Evolutionary conservation across 1,284 basidiomycete genomes (phyloP), one percentile per base, ranked within the genome.

Genomic region (Afroboletus lepidellus): DNA sequence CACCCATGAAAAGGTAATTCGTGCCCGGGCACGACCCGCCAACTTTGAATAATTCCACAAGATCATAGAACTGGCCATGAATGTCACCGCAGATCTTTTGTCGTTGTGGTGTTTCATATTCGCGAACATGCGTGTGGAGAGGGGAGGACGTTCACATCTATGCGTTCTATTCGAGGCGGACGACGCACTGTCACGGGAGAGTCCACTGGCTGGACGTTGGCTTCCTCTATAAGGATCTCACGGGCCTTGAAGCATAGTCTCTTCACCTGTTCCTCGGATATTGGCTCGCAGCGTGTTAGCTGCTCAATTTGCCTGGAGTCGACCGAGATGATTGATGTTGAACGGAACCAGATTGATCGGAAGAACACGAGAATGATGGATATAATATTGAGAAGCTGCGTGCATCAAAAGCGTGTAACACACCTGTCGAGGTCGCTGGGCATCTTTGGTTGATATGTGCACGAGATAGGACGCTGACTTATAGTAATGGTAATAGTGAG

Each of bases 1-100:
- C 56, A 94, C 94, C 95, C 90, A 99, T 96, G 79, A 99, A 99
- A 52, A 99, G 86, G 72, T 99, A 99, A 69, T 94, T 96, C 9
- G 96, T 98, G 30, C 94, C 87, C 48, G 96, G 96, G 72, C 94
- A 98, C 65, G 87, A 86, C 13, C 96, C 95, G 24, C 96, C 97
- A 32, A 97, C 87, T 69, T 89, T 89, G 80, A 99, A 98, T 46
- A 98, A 80, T 74, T 99, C 94, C 84, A 98, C 87, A 59, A 99
- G 81, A 71, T 99, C 96, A 71, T 91, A 97, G 71, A 99, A 99
- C 69, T 99, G 96, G 12, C 96, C 96, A 67, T 99, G 96, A 49
- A 99, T 99, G 74, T 99, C 97, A 20, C 96, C 96, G 68, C 97
- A 99, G 72, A 99, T 95, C 93, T 94, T 61, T 47, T 49, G n/a